Conservation (phyloP, 2,329 filamentous ascomycete species). For the Claviceps sp. region DNA sequence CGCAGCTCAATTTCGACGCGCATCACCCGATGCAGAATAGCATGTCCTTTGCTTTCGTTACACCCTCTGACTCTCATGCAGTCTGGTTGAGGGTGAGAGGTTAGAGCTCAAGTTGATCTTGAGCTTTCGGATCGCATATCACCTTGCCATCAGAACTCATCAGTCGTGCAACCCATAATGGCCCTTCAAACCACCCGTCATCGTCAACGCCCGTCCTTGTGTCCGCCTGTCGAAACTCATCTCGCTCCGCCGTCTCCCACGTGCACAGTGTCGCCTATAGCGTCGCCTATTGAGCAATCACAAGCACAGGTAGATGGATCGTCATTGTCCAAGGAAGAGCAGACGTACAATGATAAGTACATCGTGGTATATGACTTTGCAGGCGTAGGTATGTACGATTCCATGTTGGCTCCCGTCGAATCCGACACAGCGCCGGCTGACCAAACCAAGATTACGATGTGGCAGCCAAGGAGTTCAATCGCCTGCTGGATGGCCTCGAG, state of each 20-base stretch:
- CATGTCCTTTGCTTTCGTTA: not conserved
- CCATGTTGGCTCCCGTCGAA: not conserved
- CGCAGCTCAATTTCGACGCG: not conserved
- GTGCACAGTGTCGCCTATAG: not conserved
- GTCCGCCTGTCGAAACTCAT: not conserved
- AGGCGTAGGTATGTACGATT: slow-evolving; percentile 16
- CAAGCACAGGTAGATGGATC: not conserved
- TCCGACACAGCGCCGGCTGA: not conserved
- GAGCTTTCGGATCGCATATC: not conserved
- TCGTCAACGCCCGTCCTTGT: not conserved
- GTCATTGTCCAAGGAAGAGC: not conserved
- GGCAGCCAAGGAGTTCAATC: slow-evolving; percentile 21
- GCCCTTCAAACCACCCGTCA: slow-evolving; percentile 1
- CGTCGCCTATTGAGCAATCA: not conserved
- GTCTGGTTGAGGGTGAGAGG: not conserved
- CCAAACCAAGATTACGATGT: slow-evolving; percentile 17
- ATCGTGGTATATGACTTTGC: slow-evolving; percentile 26
- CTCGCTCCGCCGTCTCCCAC: not conserved
- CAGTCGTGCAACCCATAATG: not conserved
- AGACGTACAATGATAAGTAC: slow-evolving; percentile 16
- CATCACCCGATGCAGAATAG: not conserved
- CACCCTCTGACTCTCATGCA: not conserved
- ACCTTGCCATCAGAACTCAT: not conserved
- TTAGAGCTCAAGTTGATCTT: no score
- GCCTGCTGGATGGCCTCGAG: slow-evolving; percentile 44